A percentile compares a stretch with the other conserved stretches of the same genome.
These are phyloP conservation scores for Oxytropis ochrocephala DNA, from an alignment of 306 rosid species.

Conservation along the genomic window DNA sequence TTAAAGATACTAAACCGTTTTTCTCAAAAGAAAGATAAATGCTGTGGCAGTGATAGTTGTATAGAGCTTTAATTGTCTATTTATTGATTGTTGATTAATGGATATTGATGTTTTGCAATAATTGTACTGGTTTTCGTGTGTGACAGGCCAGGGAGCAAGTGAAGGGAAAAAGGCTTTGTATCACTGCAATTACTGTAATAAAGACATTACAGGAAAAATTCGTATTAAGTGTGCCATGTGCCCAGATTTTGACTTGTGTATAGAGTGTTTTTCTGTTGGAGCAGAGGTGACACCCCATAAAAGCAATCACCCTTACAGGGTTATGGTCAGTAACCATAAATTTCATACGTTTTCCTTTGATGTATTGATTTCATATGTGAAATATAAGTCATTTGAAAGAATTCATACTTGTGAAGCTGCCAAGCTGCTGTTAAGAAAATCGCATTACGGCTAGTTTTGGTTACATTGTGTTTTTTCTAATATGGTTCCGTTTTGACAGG, in stretches of 20 bases:
- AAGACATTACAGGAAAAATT: constrained; percentile 91
- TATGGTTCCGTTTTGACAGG: constrained; percentile 51
- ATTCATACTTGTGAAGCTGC: constrained; percentile 15
- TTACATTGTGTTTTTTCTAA: constrained; percentile 8
- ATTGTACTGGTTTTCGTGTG: constrained; percentile 7
- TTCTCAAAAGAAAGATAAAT: not conserved
- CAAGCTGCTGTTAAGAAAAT: not conserved
- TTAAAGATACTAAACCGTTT: not conserved
- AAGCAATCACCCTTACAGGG: constrained; percentile 85
- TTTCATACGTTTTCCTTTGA: not conserved
- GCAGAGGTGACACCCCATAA: constrained; percentile 91
- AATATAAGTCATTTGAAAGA: constrained; percentile 5
- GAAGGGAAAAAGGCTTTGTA: constrained; percentile 86
- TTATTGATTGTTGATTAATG: constrained; percentile 2
- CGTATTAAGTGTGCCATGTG: constrained; percentile 86
- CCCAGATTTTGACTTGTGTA: constrained; percentile 94
- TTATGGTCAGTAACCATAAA: constrained; percentile 62
- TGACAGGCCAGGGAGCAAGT: constrained; percentile 71
- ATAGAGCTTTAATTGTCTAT: constrained; percentile 1
- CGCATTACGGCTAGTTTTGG: not conserved
- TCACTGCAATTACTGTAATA: constrained; percentile 97
- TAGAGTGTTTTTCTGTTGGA: constrained; percentile 96
- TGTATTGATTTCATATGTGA: not conserved
- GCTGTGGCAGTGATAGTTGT: not conserved
- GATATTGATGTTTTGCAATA: not conserved